Base-by-base conservation (phyloP, 208 protist genomes). In the Kentomonas sorsogonicus region DNA sequence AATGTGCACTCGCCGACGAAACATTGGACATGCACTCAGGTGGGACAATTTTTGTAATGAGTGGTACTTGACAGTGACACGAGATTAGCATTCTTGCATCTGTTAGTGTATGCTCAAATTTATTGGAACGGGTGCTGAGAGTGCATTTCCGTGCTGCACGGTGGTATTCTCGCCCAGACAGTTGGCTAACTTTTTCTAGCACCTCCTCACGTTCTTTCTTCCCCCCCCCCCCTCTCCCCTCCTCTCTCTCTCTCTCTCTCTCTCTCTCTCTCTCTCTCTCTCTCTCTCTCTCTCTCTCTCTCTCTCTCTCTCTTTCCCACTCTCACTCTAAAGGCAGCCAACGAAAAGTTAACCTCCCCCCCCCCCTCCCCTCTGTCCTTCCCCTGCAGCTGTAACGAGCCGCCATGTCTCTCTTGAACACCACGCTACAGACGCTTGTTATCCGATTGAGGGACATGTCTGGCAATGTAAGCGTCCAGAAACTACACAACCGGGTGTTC, bases 401-500 rank as follows among this genome's bases (percentile, higher is more conserved):
- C 16, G 9, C 11, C 5, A 94, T 94, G 88, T 89, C 88, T 20
- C 66, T 94, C 1, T 57, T 94, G 18, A 92, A 92, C 60, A 86
- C 82, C 4, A 88, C 82, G 6, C 67, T 94, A 9, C 88, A 94
- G 53, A 94, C 88, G 0, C 57, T 92, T 6, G 77, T 94, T 33
- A 82, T 94, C 1, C 73, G 79, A 0, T 72, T 94, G 41, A 75
- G 84, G 0, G 88, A 94, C 53, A 83, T 92, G 63, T 86, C 79
- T 1, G 88, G 88, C 7, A 91, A 92, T 45, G 83, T 94, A 25
- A 86, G 80, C 11, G 75, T 83, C 58, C 88, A 94, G 46, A 94
- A 94, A 51, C 78, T 94, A 45, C 88, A 94, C 67, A 94, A 86
- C 56, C 79, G 88, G 30, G 81, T 94, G 5, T 94, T 94, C 64